Evolutionary conservation across 306 rosid genomes (phyloP), one percentile per base, ranked within the genome.

Genomic region (Pterocarpus macrocarpus): DNA sequence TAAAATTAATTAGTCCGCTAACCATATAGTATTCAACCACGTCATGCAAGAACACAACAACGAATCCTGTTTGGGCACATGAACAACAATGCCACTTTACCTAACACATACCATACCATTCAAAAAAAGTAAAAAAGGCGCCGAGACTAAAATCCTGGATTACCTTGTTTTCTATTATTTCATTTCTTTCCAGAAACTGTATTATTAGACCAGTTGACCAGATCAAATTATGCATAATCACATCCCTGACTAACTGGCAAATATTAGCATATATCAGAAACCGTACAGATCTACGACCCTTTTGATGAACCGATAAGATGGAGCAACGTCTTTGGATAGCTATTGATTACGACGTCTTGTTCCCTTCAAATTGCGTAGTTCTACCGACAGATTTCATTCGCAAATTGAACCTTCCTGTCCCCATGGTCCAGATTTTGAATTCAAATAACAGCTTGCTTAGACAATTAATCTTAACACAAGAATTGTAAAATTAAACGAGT

Each of bases 171-270:
- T 73, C 33, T 9, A 81, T 75, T 16, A 38, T 76, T 63, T 65
- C 53, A 50, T 53, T 76, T 17, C 71, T 65, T 75, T 89, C 62
- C 76, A 68, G 82, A 83, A 75, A 65, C 28, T 43, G 79, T 68
- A 85, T 78, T 75, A 83, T 83, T 80, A 73, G 64, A 78, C 57
- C 62, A 71, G 74, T 87, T 88, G 94, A 89, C 94, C 85, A 56
- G 9, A 61, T 68, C 72, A 81, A 82, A 80, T 76, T 73, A 82
- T 49, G 50, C 14, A 8, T 15, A 14, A 0, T 47, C 83, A 35
- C 80, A 77, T 85, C 49, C 81, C 80, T 50, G 2, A 50, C 57
- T 17, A 30, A 32, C 9, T 8, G 53, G 71, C 5, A 69, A 69
- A 50, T 44, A 53, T 66, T 14, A 50, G 2, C 38, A 17, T 63